Conservation (phyloP, 805 yeast genomes). For the Nakazawaea sp. region DNA sequence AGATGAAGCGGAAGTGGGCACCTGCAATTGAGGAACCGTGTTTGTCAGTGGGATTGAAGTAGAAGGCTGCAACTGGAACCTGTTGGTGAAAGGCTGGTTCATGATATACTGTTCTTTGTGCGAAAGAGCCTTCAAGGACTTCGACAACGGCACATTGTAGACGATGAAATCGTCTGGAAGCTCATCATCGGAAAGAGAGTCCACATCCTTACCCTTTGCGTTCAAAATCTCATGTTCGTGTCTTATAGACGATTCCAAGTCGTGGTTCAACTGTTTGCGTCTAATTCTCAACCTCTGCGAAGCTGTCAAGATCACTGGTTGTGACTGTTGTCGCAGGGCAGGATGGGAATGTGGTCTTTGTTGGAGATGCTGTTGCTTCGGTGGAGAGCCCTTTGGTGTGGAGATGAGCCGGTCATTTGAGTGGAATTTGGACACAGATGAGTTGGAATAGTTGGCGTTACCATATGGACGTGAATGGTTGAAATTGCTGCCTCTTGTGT, state of each 20-base stretch:
- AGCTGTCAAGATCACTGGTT: slow-evolving; percentile 15
- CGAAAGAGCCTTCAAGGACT: slow-evolving; percentile 36
- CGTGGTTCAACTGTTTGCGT: slow-evolving; percentile 14
- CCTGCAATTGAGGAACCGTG: slow-evolving; percentile 8
- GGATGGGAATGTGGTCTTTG: no score
- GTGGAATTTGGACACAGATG: background rate
- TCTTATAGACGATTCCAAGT: slow-evolving; percentile 5
- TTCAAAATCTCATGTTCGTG: slow-evolving; percentile 13
- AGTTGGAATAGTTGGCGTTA: background rate
- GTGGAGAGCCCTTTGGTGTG: slow-evolving; percentile 1
- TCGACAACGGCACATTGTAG: slow-evolving; percentile 61
- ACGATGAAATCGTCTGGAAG: slow-evolving; percentile 46
- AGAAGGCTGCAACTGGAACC: slow-evolving; percentile 10
- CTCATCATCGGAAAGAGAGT: slow-evolving; percentile 41
- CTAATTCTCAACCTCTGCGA: slow-evolving; percentile 20
- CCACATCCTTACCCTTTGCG: slow-evolving; percentile 17
- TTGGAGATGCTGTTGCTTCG: background rate
- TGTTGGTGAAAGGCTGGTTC: slow-evolving; percentile 12
- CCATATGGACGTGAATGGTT: background rate
- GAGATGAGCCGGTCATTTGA: background rate
- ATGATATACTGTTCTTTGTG: slow-evolving; percentile 27
- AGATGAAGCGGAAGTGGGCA: background rate
- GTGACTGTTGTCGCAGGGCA: background rate
- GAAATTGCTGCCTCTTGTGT: background rate
- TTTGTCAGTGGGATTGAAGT: slow-evolving; percentile 8